Conservation (phyloP, 2,329 filamentous ascomycete species). For the Fusarium pilosicola region DNA sequence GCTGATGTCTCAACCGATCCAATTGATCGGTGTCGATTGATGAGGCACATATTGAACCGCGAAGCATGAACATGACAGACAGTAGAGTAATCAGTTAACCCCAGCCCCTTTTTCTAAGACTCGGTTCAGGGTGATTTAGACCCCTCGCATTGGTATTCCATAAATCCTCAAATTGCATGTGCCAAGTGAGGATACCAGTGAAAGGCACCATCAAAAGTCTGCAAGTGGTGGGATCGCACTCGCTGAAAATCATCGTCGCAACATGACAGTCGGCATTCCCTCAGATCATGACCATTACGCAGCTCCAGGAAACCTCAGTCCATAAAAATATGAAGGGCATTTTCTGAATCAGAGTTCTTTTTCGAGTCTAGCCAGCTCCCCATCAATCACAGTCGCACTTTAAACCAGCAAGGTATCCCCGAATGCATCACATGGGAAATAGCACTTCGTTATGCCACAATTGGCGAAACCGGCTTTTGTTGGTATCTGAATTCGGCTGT, state of each 20-base stretch:
- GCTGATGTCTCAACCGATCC: not conserved
- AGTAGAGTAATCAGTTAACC: not conserved
- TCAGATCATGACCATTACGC: not conserved
- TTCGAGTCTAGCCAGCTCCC: not conserved
- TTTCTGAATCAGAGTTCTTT: too few species aligned
- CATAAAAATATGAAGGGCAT: not conserved
- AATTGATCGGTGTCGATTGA: not conserved
- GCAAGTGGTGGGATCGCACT: not conserved
- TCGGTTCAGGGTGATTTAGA: not conserved
- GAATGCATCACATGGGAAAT: constrained; percentile 16
- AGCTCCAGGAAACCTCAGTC: not conserved
- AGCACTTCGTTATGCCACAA: constrained; percentile 29
- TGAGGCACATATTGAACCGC: not conserved
- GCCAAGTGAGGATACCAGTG: not conserved
- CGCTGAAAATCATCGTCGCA: not conserved
- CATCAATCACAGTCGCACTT: not conserved
- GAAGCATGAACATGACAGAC: not conserved
- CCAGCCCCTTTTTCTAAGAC: not conserved
- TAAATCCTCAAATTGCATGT: not conserved
- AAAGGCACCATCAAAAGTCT: not conserved
- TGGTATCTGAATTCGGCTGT: constrained; percentile 42
- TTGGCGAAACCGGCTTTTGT: constrained; percentile 37
- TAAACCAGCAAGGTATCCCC: not conserved
- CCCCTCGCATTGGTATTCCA: not conserved
- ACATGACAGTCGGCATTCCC: not conserved